Evolutionary conservation across 441 rosid species (phyloP).

Genomic region (Raphanus hybrid): DNA sequence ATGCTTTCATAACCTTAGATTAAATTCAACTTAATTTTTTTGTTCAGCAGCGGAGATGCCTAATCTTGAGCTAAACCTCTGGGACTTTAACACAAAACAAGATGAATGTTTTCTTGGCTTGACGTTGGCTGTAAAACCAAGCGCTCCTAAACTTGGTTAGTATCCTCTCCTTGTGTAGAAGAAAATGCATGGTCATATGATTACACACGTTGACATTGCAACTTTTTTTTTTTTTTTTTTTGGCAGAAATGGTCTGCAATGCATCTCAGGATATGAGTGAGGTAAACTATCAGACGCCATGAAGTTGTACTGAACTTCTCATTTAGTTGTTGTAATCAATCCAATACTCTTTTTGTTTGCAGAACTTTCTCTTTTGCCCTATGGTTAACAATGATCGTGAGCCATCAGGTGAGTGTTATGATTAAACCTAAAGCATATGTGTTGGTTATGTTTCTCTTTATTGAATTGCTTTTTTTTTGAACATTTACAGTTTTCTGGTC

Average conservation of each 20-base stretch:
- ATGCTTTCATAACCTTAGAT: conserved; percentile 3
- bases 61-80: conserved; percentile 92
- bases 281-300: conserved; percentile 53
- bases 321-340: not conserved
- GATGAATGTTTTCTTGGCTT: conserved; percentile 95
- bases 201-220: not conserved
- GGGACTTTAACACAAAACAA: conserved; percentile 83
- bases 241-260: conserved; percentile 62
- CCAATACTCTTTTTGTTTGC: conserved; percentile 35
- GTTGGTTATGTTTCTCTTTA: not conserved
- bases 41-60: conserved; percentile 64
- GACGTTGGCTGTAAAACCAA: conserved; percentile 88
- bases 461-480: conserved; percentile 3
- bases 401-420: conserved; percentile 60
- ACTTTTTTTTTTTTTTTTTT: conserved; percentile 5
- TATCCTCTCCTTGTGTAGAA: conserved; percentile 16
- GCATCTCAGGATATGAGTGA: conserved; percentile 65
- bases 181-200: conserved; percentile 6
- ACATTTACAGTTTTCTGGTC: conserved; percentile 79
- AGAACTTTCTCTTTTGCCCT: conserved; percentile 77
- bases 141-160: conserved; percentile 75
- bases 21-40: not conserved
- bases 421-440: not conserved
- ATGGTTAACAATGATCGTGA: conserved; percentile 59
- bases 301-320: not conserved